These are phyloP conservation scores for Dictyophora rubrovolvata DNA, from an alignment of 768 basidiomycete species.

Conservation along the genomic window DNA sequence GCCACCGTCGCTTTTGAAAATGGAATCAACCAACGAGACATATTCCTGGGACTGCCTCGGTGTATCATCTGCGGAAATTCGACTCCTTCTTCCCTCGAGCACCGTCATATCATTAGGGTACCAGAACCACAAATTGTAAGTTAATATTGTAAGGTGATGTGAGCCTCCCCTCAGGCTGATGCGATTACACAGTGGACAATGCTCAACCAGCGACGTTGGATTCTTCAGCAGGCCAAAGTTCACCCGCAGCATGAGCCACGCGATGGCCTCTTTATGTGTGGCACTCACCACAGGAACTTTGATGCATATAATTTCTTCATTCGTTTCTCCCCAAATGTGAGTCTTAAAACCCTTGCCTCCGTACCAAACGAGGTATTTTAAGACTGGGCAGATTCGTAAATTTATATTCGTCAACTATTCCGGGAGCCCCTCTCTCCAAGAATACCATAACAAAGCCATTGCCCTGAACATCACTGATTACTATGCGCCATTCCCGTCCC, in stretches of 20 bases:
- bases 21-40: neutral
- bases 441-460: conserved; percentile 25
- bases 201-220: neutral
- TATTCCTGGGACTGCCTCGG: neutral
- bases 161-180: neutral
- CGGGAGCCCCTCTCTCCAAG: conserved; percentile 3
- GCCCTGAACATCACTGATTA: conserved; percentile 22
- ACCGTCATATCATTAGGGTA: neutral
- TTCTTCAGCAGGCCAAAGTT: neutral
- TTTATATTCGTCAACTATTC: conserved; percentile 26
- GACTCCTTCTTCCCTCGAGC: neutral
- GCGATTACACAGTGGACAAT: neutral
- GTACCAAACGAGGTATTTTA: neutral
- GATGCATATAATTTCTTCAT: neutral
- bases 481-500: conserved; percentile 22
- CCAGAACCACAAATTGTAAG: neutral
- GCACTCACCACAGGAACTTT: neutral
- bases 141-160: neutral
- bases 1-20: neutral
- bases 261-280: neutral
- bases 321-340: neutral
- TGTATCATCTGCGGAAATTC: neutral
- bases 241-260: neutral
- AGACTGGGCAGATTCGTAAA: conserved; percentile 11
- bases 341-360: neutral